Evolutionary conservation across 768 basidiomycete genomes (phyloP).

Genomic region (Boletus edulis): DNA sequence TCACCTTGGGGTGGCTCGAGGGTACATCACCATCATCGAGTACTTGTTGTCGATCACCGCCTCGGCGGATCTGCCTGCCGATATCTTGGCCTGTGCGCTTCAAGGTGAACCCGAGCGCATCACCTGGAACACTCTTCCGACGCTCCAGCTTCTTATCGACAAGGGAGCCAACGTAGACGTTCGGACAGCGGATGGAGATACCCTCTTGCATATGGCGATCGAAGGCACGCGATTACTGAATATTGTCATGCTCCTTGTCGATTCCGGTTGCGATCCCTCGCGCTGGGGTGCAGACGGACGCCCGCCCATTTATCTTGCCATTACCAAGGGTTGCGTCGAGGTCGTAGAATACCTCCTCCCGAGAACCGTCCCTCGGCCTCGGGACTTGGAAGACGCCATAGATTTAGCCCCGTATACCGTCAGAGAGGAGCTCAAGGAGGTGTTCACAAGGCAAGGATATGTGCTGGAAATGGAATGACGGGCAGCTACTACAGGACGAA

Average conservation of each 20-base stretch:
- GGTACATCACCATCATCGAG: background rate
- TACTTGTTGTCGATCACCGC: background rate
- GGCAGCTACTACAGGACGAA: no score
- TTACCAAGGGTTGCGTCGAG: background rate
- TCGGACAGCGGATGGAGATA: background rate
- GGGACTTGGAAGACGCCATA: no score
- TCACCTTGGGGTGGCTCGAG: background rate
- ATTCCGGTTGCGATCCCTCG: slow-evolving; percentile 3
- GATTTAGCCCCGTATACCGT: background rate
- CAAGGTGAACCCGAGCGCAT: no score
- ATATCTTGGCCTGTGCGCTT: background rate
- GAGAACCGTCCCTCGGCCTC: background rate
- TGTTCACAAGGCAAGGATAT: no score
- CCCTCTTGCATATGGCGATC: background rate
- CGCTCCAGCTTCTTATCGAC: background rate
- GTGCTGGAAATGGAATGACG: no score
- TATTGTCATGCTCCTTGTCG: background rate
- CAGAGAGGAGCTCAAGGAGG: no score
- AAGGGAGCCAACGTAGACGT: background rate
- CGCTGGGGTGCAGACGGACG: background rate
- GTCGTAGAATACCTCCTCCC: background rate
- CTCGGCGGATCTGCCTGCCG: background rate
- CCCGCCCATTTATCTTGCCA: background rate
- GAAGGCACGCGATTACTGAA: background rate
- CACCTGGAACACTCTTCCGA: no score